These are phyloP conservation scores for Arthroderma sp. DNA, from an alignment of 2,329 filamentous ascomycete genomes.

Conservation along the genomic window DNA sequence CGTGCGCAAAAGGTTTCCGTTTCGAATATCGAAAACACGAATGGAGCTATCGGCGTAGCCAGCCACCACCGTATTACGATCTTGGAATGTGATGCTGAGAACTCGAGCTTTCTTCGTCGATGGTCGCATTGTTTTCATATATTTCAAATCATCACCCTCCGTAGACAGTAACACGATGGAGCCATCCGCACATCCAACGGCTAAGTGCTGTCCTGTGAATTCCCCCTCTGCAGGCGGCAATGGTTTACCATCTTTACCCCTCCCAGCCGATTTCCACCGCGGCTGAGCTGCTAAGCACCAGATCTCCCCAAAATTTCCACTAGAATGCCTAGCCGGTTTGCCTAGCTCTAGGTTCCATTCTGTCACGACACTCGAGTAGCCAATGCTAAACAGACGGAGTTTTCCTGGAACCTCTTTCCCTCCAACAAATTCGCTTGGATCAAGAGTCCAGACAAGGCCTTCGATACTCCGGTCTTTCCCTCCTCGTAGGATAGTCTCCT, in stretches of 20 bases:
- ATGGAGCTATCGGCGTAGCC: conserved; percentile 97
- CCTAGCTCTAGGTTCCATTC: conserved; percentile 87
- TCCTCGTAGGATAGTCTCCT: conserved; percentile 74
- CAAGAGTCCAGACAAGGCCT: conserved; percentile 80
- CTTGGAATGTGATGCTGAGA: conserved; percentile 82
- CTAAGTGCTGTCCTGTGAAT: conserved; percentile 48
- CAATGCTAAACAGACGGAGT: conserved; percentile 86
- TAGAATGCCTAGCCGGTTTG: conserved; percentile 64
- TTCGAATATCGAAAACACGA: conserved; percentile 74
- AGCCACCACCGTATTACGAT: conserved; percentile 66
- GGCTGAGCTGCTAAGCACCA: conserved; percentile 94
- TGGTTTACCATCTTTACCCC: conserved; percentile 23
- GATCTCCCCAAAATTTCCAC: conserved; percentile 87
- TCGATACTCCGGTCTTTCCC: conserved; percentile 80
- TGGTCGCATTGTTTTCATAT: conserved; percentile 62
- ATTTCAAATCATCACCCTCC: conserved; percentile 68
- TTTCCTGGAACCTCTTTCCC: conserved; percentile 53
- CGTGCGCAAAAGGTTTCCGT: conserved; percentile 58
- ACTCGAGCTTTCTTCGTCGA: conserved; percentile 77
- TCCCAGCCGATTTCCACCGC: conserved; percentile 30
- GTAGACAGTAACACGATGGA: conserved; percentile 78
- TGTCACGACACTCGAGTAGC: conserved; percentile 79
- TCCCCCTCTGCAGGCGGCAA: conserved; percentile 24
- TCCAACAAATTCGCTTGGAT: conserved; percentile 52
- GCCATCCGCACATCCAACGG: conserved; percentile 83